Conservation (phyloP, 352 stramenopile species). For the Globisporangium radiosum region DNA sequence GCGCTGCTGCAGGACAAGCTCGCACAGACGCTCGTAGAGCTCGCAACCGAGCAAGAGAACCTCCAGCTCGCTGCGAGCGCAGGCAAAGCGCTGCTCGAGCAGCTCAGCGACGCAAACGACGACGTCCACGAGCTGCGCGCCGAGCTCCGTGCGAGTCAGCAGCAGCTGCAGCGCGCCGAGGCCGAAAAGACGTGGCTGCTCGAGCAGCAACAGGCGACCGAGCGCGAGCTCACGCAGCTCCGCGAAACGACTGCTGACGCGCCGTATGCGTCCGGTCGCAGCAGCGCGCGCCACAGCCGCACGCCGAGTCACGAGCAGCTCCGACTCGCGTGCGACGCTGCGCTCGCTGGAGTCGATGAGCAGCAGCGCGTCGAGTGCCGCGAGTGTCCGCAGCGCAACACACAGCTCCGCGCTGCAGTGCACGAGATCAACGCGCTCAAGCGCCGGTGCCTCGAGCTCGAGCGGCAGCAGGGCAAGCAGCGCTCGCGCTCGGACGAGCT, state of each 20-base stretch:
- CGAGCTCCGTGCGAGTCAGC: constrained; percentile 20
- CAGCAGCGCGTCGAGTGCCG: constrained; percentile 3
- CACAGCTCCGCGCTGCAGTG: constrained; percentile 2
- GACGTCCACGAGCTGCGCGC: constrained; percentile 20
- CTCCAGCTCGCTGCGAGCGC: constrained; percentile 40
- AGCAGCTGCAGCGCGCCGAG: constrained; percentile 12
- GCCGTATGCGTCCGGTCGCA: not conserved
- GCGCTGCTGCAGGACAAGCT: constrained; percentile 27
- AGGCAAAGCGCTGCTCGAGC: constrained; percentile 40
- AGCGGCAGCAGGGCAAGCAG: constrained; percentile 22
- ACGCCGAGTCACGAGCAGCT: constrained; percentile 6
- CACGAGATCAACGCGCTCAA: constrained; percentile 23
- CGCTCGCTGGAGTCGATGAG: constrained; percentile 8
- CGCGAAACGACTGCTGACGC: constrained; percentile 1
- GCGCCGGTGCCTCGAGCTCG: constrained; percentile 40
- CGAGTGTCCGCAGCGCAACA: constrained; percentile 8
- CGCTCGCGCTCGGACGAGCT: constrained; percentile 15
- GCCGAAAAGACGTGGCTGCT: constrained; percentile 19
- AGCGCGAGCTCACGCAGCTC: constrained; percentile 10
- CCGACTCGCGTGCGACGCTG: not conserved
- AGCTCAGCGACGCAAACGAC: constrained; percentile 22
- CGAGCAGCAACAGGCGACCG: constrained; percentile 23
- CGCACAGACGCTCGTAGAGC: constrained; percentile 31
- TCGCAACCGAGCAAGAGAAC: constrained; percentile 35
- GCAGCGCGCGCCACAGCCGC: not conserved